A percentile compares a stretch with the other conserved stretches of the same genome.
These are phyloP conservation scores for Stagonosporopsis chrysanthemi DNA, from an alignment of 2,329 filamentous ascomycete species.

Conservation along the genomic window DNA sequence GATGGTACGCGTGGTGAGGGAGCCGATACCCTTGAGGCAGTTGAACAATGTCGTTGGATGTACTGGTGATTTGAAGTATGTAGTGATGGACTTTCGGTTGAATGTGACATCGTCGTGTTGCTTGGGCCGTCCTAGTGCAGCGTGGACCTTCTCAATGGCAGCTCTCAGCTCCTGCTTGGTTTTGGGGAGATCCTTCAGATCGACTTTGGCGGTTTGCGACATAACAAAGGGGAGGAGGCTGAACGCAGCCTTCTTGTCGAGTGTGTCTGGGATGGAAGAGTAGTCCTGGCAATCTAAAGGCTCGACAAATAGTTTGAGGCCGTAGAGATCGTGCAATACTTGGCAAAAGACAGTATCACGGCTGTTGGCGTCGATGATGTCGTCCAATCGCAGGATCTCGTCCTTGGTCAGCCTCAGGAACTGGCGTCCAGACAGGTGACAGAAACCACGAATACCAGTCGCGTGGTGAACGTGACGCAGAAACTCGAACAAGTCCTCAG, in stretches of 20 bases:
- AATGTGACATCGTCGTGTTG: constrained; percentile 81
- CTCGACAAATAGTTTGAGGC: constrained; percentile 47
- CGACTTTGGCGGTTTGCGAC: constrained; percentile 79
- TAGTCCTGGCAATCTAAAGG: constrained; percentile 64
- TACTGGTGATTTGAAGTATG: constrained; percentile 83
- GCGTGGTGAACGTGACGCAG: constrained; percentile 83
- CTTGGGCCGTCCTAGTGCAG: constrained; percentile 79
- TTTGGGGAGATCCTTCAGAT: constrained; percentile 89
- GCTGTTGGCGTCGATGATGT: constrained; percentile 73
- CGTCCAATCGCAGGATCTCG: constrained; percentile 78
- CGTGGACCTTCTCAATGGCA: constrained; percentile 92
- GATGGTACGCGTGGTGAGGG: constrained; percentile 53
- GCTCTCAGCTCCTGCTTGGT: constrained; percentile 91
- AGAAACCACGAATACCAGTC: constrained; percentile 83
- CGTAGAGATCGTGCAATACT: constrained; percentile 58
- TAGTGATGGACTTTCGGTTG: constrained; percentile 82
- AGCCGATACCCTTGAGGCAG: constrained; percentile 78
- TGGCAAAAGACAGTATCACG: constrained; percentile 79
- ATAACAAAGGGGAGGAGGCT: constrained; percentile 86
- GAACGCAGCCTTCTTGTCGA: constrained; percentile 82
- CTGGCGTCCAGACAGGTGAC: constrained; percentile 82
- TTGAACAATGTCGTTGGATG: constrained; percentile 81
- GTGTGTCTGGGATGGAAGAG: constrained; percentile 73
- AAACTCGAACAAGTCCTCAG: constrained; percentile 79
- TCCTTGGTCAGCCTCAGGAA: constrained; percentile 89